Base-by-base conservation (phyloP, 2,329 filamentous ascomycete species). In the Cladophialophora carrionii region DNA sequence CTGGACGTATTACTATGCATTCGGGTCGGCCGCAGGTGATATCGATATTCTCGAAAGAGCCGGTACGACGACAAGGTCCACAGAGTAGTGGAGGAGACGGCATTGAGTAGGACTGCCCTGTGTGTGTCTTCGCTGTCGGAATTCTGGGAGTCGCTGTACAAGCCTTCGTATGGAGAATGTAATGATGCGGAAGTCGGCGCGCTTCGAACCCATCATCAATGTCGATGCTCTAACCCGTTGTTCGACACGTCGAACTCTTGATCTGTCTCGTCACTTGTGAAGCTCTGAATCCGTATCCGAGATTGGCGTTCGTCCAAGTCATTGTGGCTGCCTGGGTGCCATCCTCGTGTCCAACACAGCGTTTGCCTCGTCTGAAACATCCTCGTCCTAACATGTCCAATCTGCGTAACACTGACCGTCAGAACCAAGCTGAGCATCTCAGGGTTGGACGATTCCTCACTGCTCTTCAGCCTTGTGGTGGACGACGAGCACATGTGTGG, bases 1-100 rank as follows among this genome's bases (percentile, higher is more conserved):
- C n/a, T 78, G 75, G 76, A 51, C 70, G 14, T 73, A 77, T 37
- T 76, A 76, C 57, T 31, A 67, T 24, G 57, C 68, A 0, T 67
- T 70, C 2, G 78, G 76, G 0, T 72, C 71, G 9, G 73, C 66
- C 2, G 70, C 68, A 8, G 63, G 67, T 3, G 43, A 63, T 10
- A 55, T 78, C 1, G 62, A 69, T n/a, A 60, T 64, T n/a, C 71
- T 73, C 57, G 72, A 70, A 43, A 66, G 32, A 53, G 53, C 10
- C 17, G 51, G 32, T 65, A 2, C 74, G 43, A 52, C 34, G 10
- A 63, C 55, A 66, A 57, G 53, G 53, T 65, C 60, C 57, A 60
- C 31, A 61, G 66, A 48, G 64, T 64, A 9, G 63, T 59, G 53
- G 65, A 61, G 56, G 62, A 58, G 48, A 64, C 64, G 5, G 60